Evolutionary conservation across 1,139 yeast genomes (phyloP), one percentile per base, ranked within the genome.

Genomic region (Kodamaea anthophila): DNA sequence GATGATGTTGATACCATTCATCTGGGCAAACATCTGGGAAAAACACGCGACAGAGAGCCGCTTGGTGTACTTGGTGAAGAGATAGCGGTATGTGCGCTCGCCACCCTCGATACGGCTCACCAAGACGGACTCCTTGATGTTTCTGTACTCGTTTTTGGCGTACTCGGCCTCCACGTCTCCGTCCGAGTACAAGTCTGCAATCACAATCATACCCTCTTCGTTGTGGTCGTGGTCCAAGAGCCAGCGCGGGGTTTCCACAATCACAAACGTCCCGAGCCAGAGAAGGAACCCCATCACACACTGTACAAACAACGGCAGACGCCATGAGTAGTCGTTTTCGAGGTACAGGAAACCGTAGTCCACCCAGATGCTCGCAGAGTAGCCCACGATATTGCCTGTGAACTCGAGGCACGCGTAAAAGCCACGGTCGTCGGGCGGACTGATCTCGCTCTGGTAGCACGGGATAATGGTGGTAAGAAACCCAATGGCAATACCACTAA

Each of bases 401-500:
- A 87, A 88, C 57, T 88, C 96, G 27, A 87, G 77, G 48, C 95
- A 86, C 0, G 95, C 96, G 34, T 85, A 71, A 46, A 81, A 75
- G 1, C 97, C 97, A 37, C 97, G 68, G 42, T 81, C 84, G 39
- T 82, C 81, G 1, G 96, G 87, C 10, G 94, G 94, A 22, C 93
- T 78, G 36, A 88, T 85, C 52, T 88, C 97, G 5, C 86, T 74
- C 58, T 87, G 96, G 54, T 86, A 88, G 29, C 91, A 85, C 0
- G 97, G 96, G n/a, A 91, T 93, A 31, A 87, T 85, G 5, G 95
- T 85, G n/a, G 94, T 81, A 33, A 88, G 65, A 47, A 85, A 70
- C 9, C 96, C 97, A 26, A 88, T 88, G 10, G 95, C 96, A 21
- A 87, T 45, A 49, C 96, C 96, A 26, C 88, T 74, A 24, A 87